phyloP scores from a whole-genome alignment of 495 filamentous ascomycete genomes.

The Penicillium coffeae region DNA sequence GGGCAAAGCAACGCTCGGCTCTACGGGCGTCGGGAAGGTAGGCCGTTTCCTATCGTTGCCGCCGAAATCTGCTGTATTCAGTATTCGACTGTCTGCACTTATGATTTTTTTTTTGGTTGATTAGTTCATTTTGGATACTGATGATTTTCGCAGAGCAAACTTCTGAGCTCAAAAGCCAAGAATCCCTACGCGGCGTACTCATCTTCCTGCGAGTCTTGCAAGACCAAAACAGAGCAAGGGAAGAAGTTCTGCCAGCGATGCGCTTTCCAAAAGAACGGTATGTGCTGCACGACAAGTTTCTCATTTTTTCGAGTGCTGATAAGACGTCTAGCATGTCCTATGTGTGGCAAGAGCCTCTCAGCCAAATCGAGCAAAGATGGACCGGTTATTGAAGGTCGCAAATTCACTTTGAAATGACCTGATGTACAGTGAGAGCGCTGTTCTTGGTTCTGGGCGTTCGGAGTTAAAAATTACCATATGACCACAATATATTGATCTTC shows the following conservation, averaged over 20 bases:
- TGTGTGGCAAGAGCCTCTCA: constrained; percentile 58
- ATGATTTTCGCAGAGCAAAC: constrained; percentile 52
- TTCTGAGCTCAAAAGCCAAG: constrained; percentile 62
- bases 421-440: constrained; percentile 27
- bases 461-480: no score
- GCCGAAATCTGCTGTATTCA: no score
- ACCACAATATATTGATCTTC: constrained; percentile 8
- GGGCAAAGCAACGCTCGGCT: constrained; percentile 43
- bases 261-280: constrained; percentile 63
- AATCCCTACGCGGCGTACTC: constrained; percentile 69
- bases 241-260: constrained; percentile 61
- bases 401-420: constrained; percentile 56
- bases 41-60: constrained; percentile 4
- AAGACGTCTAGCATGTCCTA: constrained; percentile 51
- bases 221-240: constrained; percentile 62
- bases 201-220: constrained; percentile 57
- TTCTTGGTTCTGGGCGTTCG: no score
- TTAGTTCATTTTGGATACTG: constrained; percentile 1
- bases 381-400: constrained; percentile 59
- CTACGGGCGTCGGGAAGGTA: constrained; percentile 38
- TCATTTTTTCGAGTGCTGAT: background rate
- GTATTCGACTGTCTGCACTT: no score
- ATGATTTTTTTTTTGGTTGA: no score
- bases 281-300: no score
- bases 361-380: constrained; percentile 46